Conservation (phyloP, 2,329 filamentous ascomycete species). For the Dactylellina drechsleri region DNA sequence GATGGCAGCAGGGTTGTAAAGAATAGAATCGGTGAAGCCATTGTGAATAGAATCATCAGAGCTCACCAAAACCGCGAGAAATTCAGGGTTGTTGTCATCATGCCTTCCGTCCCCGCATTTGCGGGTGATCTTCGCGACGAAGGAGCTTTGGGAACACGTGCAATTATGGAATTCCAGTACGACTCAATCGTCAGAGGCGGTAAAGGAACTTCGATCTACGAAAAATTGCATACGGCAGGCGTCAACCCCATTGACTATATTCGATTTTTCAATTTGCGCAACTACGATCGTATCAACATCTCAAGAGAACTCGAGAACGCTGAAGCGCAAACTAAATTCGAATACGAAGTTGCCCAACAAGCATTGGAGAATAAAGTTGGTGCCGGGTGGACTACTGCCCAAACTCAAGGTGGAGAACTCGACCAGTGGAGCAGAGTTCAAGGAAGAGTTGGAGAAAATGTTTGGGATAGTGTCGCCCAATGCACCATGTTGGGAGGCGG, state of each 20-base stretch:
- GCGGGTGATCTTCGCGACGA: conserved; percentile 80
- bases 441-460: conserved; percentile 64
- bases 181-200: conserved; percentile 77
- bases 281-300: conserved; percentile 83
- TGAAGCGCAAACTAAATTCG: conserved; percentile 72
- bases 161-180: conserved; percentile 91
- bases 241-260: conserved; percentile 79
- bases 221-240: conserved; percentile 72
- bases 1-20: conserved; percentile 76
- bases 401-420: conserved; percentile 66
- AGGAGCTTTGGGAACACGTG: conserved; percentile 77
- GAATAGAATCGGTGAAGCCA: conserved; percentile 81
- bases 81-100: conserved; percentile 80
- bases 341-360: conserved; percentile 68
- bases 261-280: conserved; percentile 84
- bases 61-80: conserved; percentile 73
- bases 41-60: conserved; percentile 79
- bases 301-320: conserved; percentile 71
- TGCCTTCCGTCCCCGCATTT: conserved; percentile 83
- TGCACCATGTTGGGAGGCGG: conserved; percentile 85
- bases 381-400: conserved; percentile 59
- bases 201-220: conserved; percentile 77
- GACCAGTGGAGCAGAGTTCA: conserved; percentile 78
- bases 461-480: conserved; percentile 79
- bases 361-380: conserved; percentile 61